Evolutionary conservation across 2,329 filamentous ascomycete species (phyloP), one percentile per base, ranked within the genome.

Genomic region (Penicillium palitans): DNA sequence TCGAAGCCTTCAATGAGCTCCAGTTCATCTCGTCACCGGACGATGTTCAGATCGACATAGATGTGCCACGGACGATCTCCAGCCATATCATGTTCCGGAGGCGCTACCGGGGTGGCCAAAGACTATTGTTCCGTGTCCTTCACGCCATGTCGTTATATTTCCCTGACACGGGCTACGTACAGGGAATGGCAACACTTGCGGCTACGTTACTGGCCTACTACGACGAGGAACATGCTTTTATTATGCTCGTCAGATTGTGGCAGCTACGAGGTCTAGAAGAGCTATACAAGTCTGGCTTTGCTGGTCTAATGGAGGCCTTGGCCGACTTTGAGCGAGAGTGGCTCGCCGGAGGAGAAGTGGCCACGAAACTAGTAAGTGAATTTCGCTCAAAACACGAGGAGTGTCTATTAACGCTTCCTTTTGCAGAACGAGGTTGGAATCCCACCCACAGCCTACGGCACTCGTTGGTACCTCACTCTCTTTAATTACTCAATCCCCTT

Each of bases 401-500:
- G 9, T 25, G 39, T 29, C 39, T 35, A 29, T 55, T 65, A 31
- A 61, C 57, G 8, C 13, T n/a, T 50, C 31, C n/a, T 29, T 4
- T 40, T 62, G 19, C 50, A 91, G 89, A 84, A 83, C 48, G 89
- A 93, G 61, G 83, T 97, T 31, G 83, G 83, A 61, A 95, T 99
- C 66, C 87, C 91, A 42, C 87, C 91, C 19, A 96, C 92, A 2
- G 88, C 93, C n/a, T 99, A 97, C 72, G 95, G 93, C 33, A 98
- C 93, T 4, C 84, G 93, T 52, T 99, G 95, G 95, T 99, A 99
- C 72, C 82, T 99, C 52, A 99, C 95, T 2, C 81, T 99, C 9
- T 99, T 99, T 83, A 98, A 98, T 76, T 89, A 98, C 70, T 96
- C 91, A 17, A 90, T 99, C 52, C 95, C 95, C 0, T 99, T 98